Evolutionary conservation across 768 basidiomycete genomes (phyloP).

Genomic region (Boletus pseudo-olivaceus): DNA sequence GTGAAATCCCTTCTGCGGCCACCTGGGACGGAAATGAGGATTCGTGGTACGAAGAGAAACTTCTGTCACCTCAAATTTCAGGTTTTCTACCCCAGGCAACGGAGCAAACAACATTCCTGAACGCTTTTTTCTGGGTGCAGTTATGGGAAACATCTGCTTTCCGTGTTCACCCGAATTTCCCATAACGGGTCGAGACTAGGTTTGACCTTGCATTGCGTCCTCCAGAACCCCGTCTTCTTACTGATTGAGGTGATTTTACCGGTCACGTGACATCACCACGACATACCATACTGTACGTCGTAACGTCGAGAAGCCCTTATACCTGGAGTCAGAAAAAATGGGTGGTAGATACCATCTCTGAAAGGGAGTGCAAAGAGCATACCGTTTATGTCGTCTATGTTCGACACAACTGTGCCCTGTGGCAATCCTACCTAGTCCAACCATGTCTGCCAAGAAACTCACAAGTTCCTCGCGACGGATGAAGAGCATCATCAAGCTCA

Average conservation of each 20-base stretch:
- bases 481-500: background rate
- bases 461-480: background rate
- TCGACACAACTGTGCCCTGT: background rate
- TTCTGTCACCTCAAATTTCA: background rate
- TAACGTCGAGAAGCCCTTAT: background rate
- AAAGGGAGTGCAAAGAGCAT: background rate
- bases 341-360: background rate
- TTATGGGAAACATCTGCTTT: no score
- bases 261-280: constrained; percentile 5
- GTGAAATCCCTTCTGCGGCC: background rate
- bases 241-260: background rate
- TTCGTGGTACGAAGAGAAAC: background rate
- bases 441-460: background rate
- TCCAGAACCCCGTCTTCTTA: background rate
- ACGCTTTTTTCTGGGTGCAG: background rate
- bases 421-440: background rate
- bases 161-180: no score
- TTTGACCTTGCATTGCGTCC: constrained; percentile 1
- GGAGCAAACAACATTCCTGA: background rate
- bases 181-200: no score
- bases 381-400: background rate
- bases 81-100: background rate
- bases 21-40: constrained; percentile 12
- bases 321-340: background rate
- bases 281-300: background rate